These are phyloP conservation scores for Hymenoscyphus fraxineus DNA, from an alignment of 2,329 filamentous ascomycete genomes.

Conservation along the genomic window DNA sequence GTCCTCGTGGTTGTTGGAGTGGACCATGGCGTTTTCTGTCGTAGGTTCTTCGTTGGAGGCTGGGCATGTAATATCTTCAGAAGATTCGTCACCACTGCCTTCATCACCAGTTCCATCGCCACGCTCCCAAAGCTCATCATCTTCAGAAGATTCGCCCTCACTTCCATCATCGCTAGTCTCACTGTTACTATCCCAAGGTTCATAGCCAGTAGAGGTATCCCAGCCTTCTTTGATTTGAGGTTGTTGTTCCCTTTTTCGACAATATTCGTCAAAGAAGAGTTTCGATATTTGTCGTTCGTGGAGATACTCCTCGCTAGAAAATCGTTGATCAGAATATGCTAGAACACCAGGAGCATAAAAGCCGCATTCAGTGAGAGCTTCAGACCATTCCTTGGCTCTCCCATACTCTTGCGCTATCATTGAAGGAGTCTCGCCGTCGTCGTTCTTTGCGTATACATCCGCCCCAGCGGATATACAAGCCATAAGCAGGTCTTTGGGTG, in stretches of 20 bases:
- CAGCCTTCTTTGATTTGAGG: conserved; percentile 3
- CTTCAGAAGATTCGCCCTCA: background rate
- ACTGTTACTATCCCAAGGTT: background rate
- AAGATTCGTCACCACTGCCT: background rate
- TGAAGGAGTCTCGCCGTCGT: conserved; percentile 16
- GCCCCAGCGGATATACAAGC: conserved; percentile 20
- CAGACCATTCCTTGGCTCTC: conserved; percentile 15
- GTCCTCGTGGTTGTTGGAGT: no score
- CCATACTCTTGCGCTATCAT: conserved; percentile 10
- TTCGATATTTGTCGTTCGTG: conserved; percentile 10
- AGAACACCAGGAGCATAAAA: conserved; percentile 14
- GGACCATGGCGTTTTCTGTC: background rate
- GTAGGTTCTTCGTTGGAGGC: background rate
- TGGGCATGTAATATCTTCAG: background rate
- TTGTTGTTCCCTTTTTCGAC: conserved; percentile 8
- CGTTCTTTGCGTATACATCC: conserved; percentile 19
- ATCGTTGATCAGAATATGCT: background rate
- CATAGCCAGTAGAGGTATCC: background rate
- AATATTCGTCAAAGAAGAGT: conserved; percentile 16
- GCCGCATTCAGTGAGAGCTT: conserved; percentile 21
- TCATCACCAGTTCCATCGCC: background rate
- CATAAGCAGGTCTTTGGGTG: conserved; percentile 16
- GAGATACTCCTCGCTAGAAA: background rate
- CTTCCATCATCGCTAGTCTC: background rate
- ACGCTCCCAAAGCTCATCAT: background rate